Evolutionary conservation across 2,329 filamentous ascomycete genomes (phyloP).

Genomic region (Aureobasidium leucospermi): DNA sequence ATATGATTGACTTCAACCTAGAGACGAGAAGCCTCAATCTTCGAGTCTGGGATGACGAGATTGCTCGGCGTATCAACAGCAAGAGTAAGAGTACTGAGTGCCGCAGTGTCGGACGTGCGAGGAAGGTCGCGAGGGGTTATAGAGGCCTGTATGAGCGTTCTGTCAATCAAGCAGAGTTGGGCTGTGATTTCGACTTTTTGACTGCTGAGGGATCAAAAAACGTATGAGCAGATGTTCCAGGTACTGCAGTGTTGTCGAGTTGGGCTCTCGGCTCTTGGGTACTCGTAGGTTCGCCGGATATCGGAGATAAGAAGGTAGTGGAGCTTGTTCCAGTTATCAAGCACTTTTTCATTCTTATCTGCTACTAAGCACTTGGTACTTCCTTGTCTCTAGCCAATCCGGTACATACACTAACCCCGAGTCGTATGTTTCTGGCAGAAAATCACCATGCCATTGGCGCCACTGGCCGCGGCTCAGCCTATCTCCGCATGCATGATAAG

Average conservation of each 20-base stretch:
- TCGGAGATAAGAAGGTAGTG: too few relatives aligned
- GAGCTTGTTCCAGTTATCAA: too few relatives aligned
- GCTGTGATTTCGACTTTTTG: slow-evolving; percentile 56
- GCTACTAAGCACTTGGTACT: too few relatives aligned
- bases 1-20: slow-evolving; percentile 41
- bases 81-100: not conserved
- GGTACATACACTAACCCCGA: too few relatives aligned
- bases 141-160: slow-evolving; percentile 51
- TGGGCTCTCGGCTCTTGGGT: too few relatives aligned
- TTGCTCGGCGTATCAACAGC: slow-evolving; percentile 29
- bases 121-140: slow-evolving; percentile 44
- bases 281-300: too few relatives aligned
- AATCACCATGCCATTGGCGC: too few relatives aligned
- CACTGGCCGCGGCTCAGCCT: not conserved
- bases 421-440: too few relatives aligned
- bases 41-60: slow-evolving; percentile 34
- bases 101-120: slow-evolving; percentile 20
- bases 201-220: slow-evolving; percentile 24
- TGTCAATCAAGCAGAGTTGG: slow-evolving; percentile 54
- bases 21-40: slow-evolving; percentile 36
- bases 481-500: not conserved
- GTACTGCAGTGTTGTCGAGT: too few relatives aligned
- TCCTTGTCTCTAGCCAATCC: too few relatives aligned
- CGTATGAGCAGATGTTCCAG: too few relatives aligned
- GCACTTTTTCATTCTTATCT: too few relatives aligned